Percentiles rank a stretch among this genome's conserved stretches.
Conservation (phyloP, 108 stramenopile genomes). For the Pseudonitzschia delicatissima region DNA sequence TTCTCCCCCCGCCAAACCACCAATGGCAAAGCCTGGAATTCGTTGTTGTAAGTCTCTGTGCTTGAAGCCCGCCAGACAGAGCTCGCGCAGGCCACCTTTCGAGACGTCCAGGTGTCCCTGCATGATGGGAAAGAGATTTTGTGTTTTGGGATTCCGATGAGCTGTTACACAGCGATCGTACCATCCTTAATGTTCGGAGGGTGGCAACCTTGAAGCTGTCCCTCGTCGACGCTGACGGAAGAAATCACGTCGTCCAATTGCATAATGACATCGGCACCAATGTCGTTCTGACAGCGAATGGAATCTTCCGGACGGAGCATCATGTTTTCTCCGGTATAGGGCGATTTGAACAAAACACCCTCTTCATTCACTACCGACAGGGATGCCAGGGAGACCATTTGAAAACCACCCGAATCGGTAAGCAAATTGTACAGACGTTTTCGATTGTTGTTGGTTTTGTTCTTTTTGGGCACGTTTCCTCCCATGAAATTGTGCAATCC, state of each 20-base stretch:
- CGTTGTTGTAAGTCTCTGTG: slow-evolving; percentile 49
- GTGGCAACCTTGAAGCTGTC: slow-evolving; percentile 87
- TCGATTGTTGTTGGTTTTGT: not conserved
- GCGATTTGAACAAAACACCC: slow-evolving; percentile 93
- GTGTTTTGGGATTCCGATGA: slow-evolving; percentile 54
- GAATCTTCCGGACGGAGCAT: slow-evolving; percentile 94
- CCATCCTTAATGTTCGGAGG: slow-evolving; percentile 91
- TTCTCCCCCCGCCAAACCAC: slow-evolving; percentile 96
- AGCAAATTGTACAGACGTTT: slow-evolving; percentile 49
- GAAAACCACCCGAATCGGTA: slow-evolving; percentile 98
- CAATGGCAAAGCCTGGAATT: slow-evolving; percentile 97
- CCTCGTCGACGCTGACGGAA: slow-evolving; percentile 59
- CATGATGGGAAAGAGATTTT: slow-evolving; percentile 94
- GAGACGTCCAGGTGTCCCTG: slow-evolving; percentile 94
- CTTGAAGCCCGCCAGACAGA: slow-evolving; percentile 88
- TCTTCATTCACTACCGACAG: slow-evolving; percentile 94
- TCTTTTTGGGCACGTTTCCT: slow-evolving; percentile 33
- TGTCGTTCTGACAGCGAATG: slow-evolving; percentile 89
- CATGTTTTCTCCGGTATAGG: slow-evolving; percentile 56
- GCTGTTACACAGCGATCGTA: slow-evolving; percentile 92
- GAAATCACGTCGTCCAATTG: slow-evolving; percentile 95
- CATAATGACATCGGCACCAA: slow-evolving; percentile 98
- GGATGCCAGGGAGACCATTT: slow-evolving; percentile 95
- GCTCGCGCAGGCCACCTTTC: slow-evolving; percentile 89
- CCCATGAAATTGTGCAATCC: slow-evolving; percentile 94